Conservation (phyloP, 768 basidiomycete genomes). For the Infundibulicybe gibba region DNA sequence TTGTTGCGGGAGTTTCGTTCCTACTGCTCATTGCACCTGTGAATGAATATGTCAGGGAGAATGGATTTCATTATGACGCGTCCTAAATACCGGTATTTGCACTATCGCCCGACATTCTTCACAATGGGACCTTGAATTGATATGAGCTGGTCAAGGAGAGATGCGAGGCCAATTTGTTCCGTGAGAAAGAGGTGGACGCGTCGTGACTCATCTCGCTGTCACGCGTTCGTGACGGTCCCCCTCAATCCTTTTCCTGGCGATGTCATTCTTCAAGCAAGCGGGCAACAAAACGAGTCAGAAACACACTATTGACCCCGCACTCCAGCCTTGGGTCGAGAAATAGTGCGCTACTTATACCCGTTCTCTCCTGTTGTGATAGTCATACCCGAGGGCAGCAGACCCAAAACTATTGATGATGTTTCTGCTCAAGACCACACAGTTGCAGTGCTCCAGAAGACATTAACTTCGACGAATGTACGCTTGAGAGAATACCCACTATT, state of each 20-base stretch:
- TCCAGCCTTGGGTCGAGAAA: slow-evolving; percentile 98
- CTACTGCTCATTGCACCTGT: background rate
- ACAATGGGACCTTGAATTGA: slow-evolving; percentile 19
- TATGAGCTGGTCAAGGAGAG: slow-evolving; percentile 6
- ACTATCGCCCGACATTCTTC: slow-evolving; percentile 32
- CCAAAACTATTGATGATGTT: slow-evolving; percentile 96
- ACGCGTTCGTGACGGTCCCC: slow-evolving; percentile 35
- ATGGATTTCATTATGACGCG: background rate
- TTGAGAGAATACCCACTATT: background rate
- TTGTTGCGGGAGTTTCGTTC: background rate
- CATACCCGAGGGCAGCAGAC: slow-evolving; percentile 55
- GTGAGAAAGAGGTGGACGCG: slow-evolving; percentile 33
- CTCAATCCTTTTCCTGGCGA: slow-evolving; percentile 16
- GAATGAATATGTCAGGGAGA: background rate
- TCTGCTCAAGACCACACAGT: slow-evolving; percentile 97
- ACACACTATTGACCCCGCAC: slow-evolving; percentile 47
- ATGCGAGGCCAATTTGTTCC: slow-evolving; percentile 16
- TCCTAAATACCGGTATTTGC: slow-evolving; percentile 26
- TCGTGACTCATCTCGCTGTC: slow-evolving; percentile 35
- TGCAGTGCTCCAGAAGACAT: slow-evolving; percentile 84
- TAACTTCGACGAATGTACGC: slow-evolving; percentile 86
- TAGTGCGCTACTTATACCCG: slow-evolving; percentile 59
- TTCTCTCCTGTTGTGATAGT: slow-evolving; percentile 1
- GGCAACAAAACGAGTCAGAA: slow-evolving; percentile 36
- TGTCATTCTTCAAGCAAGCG: slow-evolving; percentile 66